Evolutionary conservation across 108 stramenopile genomes (phyloP), one percentile per base, ranked within the genome.

Genomic region (Schizochytrium sp.): DNA sequence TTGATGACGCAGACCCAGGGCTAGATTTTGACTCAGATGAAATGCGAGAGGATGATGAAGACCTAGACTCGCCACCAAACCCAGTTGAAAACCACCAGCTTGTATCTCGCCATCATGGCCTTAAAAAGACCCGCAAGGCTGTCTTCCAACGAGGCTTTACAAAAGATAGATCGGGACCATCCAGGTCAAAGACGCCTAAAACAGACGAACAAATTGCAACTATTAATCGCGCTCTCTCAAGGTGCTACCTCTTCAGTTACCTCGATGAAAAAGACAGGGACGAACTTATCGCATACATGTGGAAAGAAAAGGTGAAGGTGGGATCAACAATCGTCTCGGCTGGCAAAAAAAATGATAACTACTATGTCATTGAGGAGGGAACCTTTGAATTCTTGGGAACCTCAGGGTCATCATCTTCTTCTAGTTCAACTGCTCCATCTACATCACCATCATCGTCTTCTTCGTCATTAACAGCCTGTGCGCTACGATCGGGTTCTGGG

Each of bases 341-440:
- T 38, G 76, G 76, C 76, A 83, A 83, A 4, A 83, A 83, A 50
- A 83, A 13, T n/a, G 76, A 83, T 40, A 83, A 83, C 76, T 83
- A 55, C 55, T 83, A 83, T 53, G 53, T 83, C 40, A 83, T 83
- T 28, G 76, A 46, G 1, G 47, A 49, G 13, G 76, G 76, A n/a
- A 83, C 76, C 47, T 83, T 83, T 55, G 76, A 83, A 53, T 49
- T 83, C 76, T 28, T 28, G 28, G 28, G 28, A 28, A 28, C 28
- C 28, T 28, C 28, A 28, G 28, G 28, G 28, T 28, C 28, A 28
- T 28, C 28, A 28, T 28, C 28, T 28, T 28, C 28, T 28, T 28
- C 28, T 28, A 28, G 28, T 28, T 28, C 28, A 28, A 28, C 28
- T 28, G 28, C 28, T 28, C 28, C 28, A 28, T 28, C 28, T 28